phyloP scores from a whole-genome alignment of 371 early-diverging fungal genomes.

The Furculomyces boomerangus region DNA sequence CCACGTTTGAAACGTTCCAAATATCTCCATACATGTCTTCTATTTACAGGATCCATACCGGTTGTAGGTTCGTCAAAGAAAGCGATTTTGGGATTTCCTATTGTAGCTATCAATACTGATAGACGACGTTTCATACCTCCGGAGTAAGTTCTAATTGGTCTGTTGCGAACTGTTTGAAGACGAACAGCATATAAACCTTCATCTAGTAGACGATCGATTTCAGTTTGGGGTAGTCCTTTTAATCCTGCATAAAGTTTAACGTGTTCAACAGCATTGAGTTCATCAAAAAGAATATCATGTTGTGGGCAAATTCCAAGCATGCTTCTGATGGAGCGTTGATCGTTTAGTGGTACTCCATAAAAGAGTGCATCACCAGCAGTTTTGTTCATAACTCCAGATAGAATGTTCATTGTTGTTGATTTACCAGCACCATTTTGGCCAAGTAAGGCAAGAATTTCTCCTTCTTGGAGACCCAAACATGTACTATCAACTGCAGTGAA shows the following conservation, averaged over 20 bases:
- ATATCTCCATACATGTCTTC: slow-evolving; percentile 49
- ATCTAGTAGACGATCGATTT: slow-evolving; percentile 28
- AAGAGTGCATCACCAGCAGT: slow-evolving; percentile 37
- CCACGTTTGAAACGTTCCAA: slow-evolving; percentile 32
- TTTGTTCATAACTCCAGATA: slow-evolving; percentile 47
- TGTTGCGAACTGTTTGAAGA: slow-evolving; percentile 27
- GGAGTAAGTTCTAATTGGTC: slow-evolving; percentile 33
- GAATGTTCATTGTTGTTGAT: slow-evolving; percentile 39
- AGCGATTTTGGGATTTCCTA: slow-evolving; percentile 52
- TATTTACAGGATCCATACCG: slow-evolving; percentile 49
- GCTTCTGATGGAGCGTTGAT: slow-evolving; percentile 35
- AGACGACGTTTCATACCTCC: slow-evolving; percentile 56
- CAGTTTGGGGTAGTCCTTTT: slow-evolving; percentile 31
- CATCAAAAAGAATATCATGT: slow-evolving; percentile 59
- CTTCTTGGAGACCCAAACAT: slow-evolving; percentile 34
- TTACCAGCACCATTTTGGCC: slow-evolving; percentile 38
- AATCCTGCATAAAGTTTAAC: slow-evolving; percentile 48
- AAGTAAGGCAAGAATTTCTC: slow-evolving; percentile 39
- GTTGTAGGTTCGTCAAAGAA: slow-evolving; percentile 81
- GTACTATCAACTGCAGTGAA: slow-evolving; percentile 21
- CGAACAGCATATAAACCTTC: slow-evolving; percentile 29
- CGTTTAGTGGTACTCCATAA: slow-evolving; percentile 35
- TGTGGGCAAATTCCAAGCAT: slow-evolving; percentile 57
- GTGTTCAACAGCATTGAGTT: slow-evolving; percentile 52
- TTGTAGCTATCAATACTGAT: slow-evolving; percentile 51